These are phyloP conservation scores for Falciphora oryzae DNA, from an alignment of 2,329 filamentous ascomycete species.

Conservation along the genomic window DNA sequence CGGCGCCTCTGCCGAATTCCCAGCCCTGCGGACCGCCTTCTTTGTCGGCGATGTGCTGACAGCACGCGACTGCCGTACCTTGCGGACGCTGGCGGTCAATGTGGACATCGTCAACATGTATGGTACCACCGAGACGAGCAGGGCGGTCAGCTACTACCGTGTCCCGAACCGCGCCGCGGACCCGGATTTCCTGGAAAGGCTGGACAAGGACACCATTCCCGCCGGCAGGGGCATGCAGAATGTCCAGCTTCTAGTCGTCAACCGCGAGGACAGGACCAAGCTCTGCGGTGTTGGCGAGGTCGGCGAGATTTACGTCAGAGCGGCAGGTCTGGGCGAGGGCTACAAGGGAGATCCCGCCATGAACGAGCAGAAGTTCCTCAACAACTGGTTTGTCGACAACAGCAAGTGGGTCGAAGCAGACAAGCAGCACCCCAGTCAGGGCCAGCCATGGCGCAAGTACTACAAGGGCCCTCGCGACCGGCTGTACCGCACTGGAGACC, in stretches of 20 bases:
- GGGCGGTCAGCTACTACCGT: constrained; percentile 78
- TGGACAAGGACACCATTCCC: constrained; percentile 63
- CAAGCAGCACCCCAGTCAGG: constrained; percentile 34
- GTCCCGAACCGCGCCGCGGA: constrained; percentile 62
- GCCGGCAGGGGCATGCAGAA: constrained; percentile 82
- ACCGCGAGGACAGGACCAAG: constrained; percentile 58
- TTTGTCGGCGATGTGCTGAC: constrained; percentile 91
- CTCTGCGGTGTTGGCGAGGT: constrained; percentile 76
- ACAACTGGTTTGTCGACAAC: constrained; percentile 81
- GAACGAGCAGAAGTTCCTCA: constrained; percentile 71
- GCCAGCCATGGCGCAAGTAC: constrained; percentile 70
- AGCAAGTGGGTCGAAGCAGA: constrained; percentile 63
- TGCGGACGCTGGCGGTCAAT: constrained; percentile 73
- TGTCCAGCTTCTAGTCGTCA: constrained; percentile 81
- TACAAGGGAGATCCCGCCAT: constrained; percentile 45
- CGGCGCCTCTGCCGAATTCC: constrained; percentile 71
- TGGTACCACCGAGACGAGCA: constrained; percentile 79
- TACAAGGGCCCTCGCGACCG: constrained; percentile 81
- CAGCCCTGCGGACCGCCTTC: constrained; percentile 71
- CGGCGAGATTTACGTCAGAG: constrained; percentile 78
- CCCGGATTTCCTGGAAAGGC: constrained; percentile 39
- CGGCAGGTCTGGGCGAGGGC: constrained; percentile 72
- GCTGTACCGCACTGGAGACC: constrained; percentile 80
- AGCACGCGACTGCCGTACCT: constrained; percentile 69
- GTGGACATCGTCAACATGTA: constrained; percentile 79